Percentiles rank a stretch among this genome's conserved stretches.
Evolutionary conservation across 164 flowering plant genomes (phyloP).

Genomic region (Stephania cephalantha): DNA sequence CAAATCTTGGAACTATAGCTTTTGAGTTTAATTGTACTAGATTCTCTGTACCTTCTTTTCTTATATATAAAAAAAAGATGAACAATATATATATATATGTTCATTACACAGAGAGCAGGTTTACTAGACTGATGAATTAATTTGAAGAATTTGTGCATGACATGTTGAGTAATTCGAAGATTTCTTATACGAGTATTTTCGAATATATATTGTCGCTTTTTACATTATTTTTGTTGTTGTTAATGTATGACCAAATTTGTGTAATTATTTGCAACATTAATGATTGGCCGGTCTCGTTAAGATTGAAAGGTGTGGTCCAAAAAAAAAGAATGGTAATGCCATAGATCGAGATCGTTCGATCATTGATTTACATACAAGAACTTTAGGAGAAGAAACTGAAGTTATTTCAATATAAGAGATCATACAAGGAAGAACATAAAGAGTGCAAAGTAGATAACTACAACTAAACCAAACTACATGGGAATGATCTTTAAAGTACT

Average conservation of each 20-base stretch:
- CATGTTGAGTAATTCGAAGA: not conserved
- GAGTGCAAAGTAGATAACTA: not conserved
- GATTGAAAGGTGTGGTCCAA: too few relatives aligned
- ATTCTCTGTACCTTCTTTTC: not conserved
- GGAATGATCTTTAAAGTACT: not conserved
- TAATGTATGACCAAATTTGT: too few relatives aligned
- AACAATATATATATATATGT: not conserved
- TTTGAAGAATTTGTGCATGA: not conserved
- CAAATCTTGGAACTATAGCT: not conserved
- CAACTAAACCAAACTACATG: not conserved
- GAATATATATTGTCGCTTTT: too few relatives aligned
- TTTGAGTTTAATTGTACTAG: not conserved
- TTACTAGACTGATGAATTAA: not conserved
- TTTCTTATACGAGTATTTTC: too few relatives aligned
- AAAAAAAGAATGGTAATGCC: too few relatives aligned
- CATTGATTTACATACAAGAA: too few relatives aligned
- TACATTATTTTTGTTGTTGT: not conserved
- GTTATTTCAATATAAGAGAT: not conserved
- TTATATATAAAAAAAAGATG: not conserved
- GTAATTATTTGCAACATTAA: too few relatives aligned
- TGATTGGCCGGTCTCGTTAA: too few relatives aligned
- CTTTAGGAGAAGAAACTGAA: too few relatives aligned
- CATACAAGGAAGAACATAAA: not conserved
- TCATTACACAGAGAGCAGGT: not conserved
- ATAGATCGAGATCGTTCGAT: too few relatives aligned